Conservation (phyloP, 2,329 filamentous ascomycete species). For the Diaporthe caulivora region DNA sequence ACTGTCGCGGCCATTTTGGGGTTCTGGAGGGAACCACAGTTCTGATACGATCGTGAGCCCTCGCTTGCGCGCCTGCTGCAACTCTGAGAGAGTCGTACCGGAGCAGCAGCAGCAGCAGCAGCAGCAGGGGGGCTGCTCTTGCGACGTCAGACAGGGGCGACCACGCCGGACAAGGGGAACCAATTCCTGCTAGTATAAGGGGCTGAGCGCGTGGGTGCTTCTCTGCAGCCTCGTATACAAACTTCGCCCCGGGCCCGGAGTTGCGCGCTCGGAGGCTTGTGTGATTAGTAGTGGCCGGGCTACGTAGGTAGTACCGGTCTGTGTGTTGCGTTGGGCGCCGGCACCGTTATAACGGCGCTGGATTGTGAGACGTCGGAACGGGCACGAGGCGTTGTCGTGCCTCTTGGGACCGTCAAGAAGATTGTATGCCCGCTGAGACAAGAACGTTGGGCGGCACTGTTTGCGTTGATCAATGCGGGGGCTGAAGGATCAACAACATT, state of each 20-base stretch:
- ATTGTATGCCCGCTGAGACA: not conserved
- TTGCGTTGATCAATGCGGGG: slow-evolving; percentile 5
- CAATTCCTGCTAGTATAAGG: slow-evolving; percentile 15
- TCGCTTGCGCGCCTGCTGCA: slow-evolving; percentile 3
- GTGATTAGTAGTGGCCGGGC: not conserved
- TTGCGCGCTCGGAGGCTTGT: slow-evolving; percentile 10
- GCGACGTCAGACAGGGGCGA: slow-evolving; percentile 5
- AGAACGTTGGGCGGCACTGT: not conserved
- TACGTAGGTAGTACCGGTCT: not conserved
- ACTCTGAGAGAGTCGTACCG: not conserved
- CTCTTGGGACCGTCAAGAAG: not conserved
- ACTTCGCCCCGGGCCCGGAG: not conserved
- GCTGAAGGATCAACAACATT: slow-evolving; percentile 27
- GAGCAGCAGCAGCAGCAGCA: slow-evolving; percentile 23
- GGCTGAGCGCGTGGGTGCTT: slow-evolving; percentile 18
- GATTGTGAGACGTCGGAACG: slow-evolving; percentile 17
- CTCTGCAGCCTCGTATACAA: slow-evolving; percentile 24
- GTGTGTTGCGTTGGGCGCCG: slow-evolving; percentile 14
- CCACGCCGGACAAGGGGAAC: not conserved
- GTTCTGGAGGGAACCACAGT: not conserved
- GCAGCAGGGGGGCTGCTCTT: not conserved
- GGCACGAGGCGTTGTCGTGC: not conserved
- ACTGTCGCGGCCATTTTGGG: slow-evolving; percentile 50
- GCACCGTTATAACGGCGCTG: slow-evolving; percentile 11
- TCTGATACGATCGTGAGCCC: not conserved